Evolutionary conservation across 192 early-diverging fungal genomes (phyloP).

Genomic region (Geosiphon pyriformis): DNA sequence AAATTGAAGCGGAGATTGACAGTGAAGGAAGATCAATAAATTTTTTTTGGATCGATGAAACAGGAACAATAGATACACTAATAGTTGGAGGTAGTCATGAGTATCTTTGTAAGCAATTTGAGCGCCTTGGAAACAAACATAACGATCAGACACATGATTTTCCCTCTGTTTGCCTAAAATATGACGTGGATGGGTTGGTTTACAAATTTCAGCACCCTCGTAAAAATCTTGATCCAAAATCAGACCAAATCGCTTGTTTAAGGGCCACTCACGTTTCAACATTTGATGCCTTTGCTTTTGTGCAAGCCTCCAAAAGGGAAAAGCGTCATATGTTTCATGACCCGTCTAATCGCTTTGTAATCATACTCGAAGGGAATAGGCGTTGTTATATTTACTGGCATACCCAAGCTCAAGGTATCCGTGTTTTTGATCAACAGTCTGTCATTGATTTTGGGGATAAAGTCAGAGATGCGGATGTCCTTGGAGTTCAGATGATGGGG

Average conservation of each 20-base stretch:
- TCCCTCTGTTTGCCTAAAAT: conserved; percentile 54
- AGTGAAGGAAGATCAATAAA: conserved; percentile 37
- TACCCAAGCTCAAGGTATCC: conserved; percentile 22
- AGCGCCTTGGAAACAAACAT: background rate
- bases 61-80: conserved; percentile 36
- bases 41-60: conserved; percentile 42
- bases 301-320: conserved; percentile 73
- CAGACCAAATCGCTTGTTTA: conserved; percentile 29
- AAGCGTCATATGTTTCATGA: conserved; percentile 57
- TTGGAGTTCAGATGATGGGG: conserved; percentile 46
- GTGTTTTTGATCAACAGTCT: conserved; percentile 38
- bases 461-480: conserved; percentile 34
- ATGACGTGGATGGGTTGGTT: conserved; percentile 67
- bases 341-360: conserved; percentile 37
- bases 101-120: conserved; percentile 54
- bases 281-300: conserved; percentile 65
- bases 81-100: conserved; percentile 48
- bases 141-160: background rate
- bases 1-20: conserved; percentile 46
- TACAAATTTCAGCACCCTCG: conserved; percentile 41
- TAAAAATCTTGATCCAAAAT: background rate
- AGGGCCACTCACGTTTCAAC: conserved; percentile 47
- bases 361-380: conserved; percentile 46
- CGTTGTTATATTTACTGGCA: conserved; percentile 48
- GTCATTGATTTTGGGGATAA: conserved; percentile 41